Base-by-base conservation (phyloP, 2,329 filamentous ascomycete genomes). In the Colletotrichum theobromicola region DNA sequence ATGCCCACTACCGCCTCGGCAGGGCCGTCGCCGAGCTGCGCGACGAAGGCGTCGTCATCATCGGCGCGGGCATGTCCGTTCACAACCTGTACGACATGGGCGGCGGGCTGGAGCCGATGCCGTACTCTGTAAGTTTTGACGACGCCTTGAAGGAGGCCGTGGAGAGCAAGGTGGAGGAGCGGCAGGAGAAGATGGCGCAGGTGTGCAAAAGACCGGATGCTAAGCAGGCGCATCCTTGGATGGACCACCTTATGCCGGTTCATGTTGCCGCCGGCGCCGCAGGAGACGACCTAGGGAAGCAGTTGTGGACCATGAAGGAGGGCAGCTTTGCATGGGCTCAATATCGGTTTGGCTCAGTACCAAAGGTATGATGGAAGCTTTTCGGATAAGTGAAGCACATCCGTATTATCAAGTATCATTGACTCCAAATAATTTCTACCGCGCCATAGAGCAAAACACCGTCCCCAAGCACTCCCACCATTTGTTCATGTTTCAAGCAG, bases 51-150 rank as follows among this genome's bases (percentile, higher is more conserved):
- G 87, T 95, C 66, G 86, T 93, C 63, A 91, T 95, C 74, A 90
- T 95, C 60, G 90, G 90, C 28, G 93, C 93, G 1, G 94, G 94
- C 13, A 95, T 95, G 93, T 92, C 93, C 1, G 93, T 94, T 26
- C 93, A 94, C 78, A 94, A 94, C 77, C 84, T 94, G 42, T 86
- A 90, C 2, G 90, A 94, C 16, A 85, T 86, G 77, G 86, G 85
- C 9, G 82, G 86, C 60, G 57, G 57, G 3, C 82, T 85, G 13
- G 70, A 75, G 12, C 88, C 90, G 1, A 76, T 91, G 78, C 88
- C 91, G 13, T 93, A 93, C 78, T 83, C 89, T 2, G 85, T 87
- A 42, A 90, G 87, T 66, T 95, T 95, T 78, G 91, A 96, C 76
- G 87, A 91, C 60, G 91, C 92, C 3, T 35, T 75, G 24, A 74